A percentile compares a stretch with the other conserved stretches of the same genome.
Evolutionary conservation across 1,284 basidiomycete genomes (phyloP).

Genomic region (Leccinum subspadiceum): DNA sequence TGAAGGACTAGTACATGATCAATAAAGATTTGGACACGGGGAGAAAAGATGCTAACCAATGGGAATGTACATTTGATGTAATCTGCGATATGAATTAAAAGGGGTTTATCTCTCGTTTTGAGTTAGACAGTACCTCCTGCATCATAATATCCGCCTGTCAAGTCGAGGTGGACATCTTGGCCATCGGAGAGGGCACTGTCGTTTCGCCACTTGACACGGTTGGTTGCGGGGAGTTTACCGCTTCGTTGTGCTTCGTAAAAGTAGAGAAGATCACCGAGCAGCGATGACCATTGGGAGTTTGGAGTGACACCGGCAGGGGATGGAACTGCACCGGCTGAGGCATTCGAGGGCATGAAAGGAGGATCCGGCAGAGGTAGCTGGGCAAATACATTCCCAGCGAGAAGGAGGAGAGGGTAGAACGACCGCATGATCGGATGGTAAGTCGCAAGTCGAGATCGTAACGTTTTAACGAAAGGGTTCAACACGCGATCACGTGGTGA

Average conservation of each 20-base stretch:
- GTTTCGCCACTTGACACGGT: conserved; percentile 87
- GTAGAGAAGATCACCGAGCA: conserved; percentile 79
- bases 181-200: conserved; percentile 78
- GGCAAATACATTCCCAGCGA: conserved; percentile 31
- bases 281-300: conserved; percentile 77
- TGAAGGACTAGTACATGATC: conserved; percentile 54
- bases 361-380: conserved; percentile 65
- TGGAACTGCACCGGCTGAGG: conserved; percentile 53
- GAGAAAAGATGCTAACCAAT: conserved; percentile 44
- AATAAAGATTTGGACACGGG: neutral
- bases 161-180: conserved; percentile 67
- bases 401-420: conserved; percentile 18
- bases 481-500: conserved; percentile 25
- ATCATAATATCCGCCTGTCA: conserved; percentile 89
- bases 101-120: neutral
- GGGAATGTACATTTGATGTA: conserved; percentile 88
- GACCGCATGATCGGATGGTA: conserved; percentile 22
- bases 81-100: conserved; percentile 43
- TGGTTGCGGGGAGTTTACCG: conserved; percentile 65
- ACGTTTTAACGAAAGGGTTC: neutral
- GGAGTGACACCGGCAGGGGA: conserved; percentile 44
- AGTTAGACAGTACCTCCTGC: conserved; percentile 63
- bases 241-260: conserved; percentile 93
- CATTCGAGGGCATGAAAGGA: conserved; percentile 62
- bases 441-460: conserved; percentile 5